Conservation (phyloP, 2,329 filamentous ascomycete species). For the Juglanconis oblonga region DNA sequence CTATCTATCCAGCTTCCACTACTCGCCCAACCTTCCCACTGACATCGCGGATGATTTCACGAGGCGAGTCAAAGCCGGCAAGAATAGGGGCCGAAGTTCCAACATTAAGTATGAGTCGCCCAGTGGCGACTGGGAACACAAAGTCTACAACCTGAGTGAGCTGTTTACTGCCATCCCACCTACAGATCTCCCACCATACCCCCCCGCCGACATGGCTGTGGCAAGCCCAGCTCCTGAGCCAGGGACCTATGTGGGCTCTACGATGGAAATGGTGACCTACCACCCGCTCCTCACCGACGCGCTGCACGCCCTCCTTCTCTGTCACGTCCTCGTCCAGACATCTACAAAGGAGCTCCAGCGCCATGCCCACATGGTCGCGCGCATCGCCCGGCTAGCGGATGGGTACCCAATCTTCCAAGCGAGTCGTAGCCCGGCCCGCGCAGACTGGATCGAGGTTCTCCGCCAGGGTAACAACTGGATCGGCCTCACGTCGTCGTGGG, state of each 20-base stretch:
- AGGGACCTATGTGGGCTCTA: slow-evolving; percentile 32
- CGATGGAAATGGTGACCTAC: slow-evolving; percentile 67
- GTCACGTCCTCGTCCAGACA: slow-evolving; percentile 77
- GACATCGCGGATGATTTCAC: slow-evolving; percentile 56
- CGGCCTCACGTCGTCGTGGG: slow-evolving; percentile 63
- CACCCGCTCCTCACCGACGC: slow-evolving; percentile 78
- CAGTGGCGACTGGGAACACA: slow-evolving; percentile 31
- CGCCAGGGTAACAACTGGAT: slow-evolving; percentile 69
- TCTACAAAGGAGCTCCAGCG: slow-evolving; percentile 73
- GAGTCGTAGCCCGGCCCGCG: slow-evolving; percentile 66
- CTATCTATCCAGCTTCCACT: slow-evolving; percentile 73
- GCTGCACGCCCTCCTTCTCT: slow-evolving; percentile 73
- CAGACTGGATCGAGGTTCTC: slow-evolving; percentile 78
- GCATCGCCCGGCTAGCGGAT: slow-evolving; percentile 69
- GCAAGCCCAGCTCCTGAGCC: slow-evolving; percentile 26
- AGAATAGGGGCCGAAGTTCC: slow-evolving; percentile 39
- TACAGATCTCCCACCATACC: slow-evolving; percentile 65
- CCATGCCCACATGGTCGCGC: slow-evolving; percentile 78
- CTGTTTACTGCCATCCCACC: slow-evolving; percentile 71
- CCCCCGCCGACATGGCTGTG: slow-evolving; percentile 40
- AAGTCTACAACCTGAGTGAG: slow-evolving; percentile 48
- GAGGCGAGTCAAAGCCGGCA: slow-evolving; percentile 55
- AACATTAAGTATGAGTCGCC: slow-evolving; percentile 19
- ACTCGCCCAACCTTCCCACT: slow-evolving; percentile 67
- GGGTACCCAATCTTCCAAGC: slow-evolving; percentile 79